Base-by-base conservation (phyloP, 352 stramenopile genomes). In the Globisporangium solare region DNA sequence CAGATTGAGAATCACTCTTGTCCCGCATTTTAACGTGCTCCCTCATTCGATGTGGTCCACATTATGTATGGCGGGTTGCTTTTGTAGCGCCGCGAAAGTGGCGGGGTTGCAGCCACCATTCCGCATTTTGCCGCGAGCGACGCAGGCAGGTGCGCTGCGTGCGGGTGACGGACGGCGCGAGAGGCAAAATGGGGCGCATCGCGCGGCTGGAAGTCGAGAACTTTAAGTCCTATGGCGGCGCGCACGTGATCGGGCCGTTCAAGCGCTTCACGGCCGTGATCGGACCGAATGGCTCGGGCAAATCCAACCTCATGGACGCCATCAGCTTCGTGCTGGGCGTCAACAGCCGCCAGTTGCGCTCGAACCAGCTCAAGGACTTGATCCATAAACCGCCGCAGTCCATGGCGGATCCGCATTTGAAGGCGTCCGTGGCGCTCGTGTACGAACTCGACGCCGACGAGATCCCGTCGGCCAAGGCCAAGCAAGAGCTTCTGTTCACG, bases 141-240 rank as follows among this genome's bases (percentile, higher is more conserved):
- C 24, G 6, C 27, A 35, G 7, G 24, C 24, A 35, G 27, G 4
- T 35, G 27, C 5, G 7, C 27, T 35, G 27, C 27, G 27, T 35
- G 2, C 10, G 27, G 4, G 27, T 6, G 27, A 35, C 27, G 27
- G 24, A 27, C 24, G 24, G 5, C 24, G 27, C 27, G 27, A 35
- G 7, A 6, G 27, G 10, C 0, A 35, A 35, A 35, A 97, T 97
- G 89, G 88, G 89, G 21, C 79, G 86, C 31, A 95, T 97, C 51
- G 58, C 83, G 80, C 70, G 95, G 42, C 73, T 99, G n/a, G 96
- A 99, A 86, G 70, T 99, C 31, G 91, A 98, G 68, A 98, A 99
- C 77, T 99, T 99, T 90, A 99, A 99, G 76, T 98, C 89, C 7
- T 99, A 99, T 67, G 92, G 85, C 35, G 97, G 97, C 3, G 55